These are phyloP conservation scores for Lojkania enalia DNA, from an alignment of 2,329 filamentous ascomycete species.

Conservation along the genomic window DNA sequence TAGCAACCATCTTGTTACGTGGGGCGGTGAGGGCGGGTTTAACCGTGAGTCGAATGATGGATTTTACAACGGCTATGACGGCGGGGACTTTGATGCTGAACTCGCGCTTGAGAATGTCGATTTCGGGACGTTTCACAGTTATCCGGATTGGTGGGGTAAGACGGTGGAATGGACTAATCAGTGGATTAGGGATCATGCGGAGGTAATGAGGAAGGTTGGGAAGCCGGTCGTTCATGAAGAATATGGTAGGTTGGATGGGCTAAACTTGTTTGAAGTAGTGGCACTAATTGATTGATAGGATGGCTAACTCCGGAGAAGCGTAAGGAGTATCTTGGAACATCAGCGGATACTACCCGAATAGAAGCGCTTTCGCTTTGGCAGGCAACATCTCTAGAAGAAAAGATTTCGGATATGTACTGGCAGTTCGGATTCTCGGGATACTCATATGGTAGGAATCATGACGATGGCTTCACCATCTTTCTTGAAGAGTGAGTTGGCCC, in stretches of 20 bases:
- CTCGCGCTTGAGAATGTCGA: constrained; percentile 54
- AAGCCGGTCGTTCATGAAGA: constrained; percentile 62
- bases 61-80: constrained; percentile 50
- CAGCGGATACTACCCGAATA: constrained; percentile 49
- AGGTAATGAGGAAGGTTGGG: constrained; percentile 45
- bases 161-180: constrained; percentile 56
- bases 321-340: constrained; percentile 50
- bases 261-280: too few species aligned
- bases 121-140: constrained; percentile 60
- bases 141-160: constrained; percentile 61
- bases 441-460: constrained; percentile 58
- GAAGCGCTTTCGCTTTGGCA: constrained; percentile 57
- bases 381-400: constrained; percentile 51
- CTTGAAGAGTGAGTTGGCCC: constrained; percentile 43
- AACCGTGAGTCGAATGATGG: constrained; percentile 34
- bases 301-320: constrained; percentile 57
- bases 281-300: too few species aligned
- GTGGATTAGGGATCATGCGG: constrained; percentile 60
- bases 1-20: constrained; percentile 57
- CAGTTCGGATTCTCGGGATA: constrained; percentile 57
- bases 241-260: constrained; percentile 50
- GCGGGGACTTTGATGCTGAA: constrained; percentile 59
- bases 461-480: constrained; percentile 62
- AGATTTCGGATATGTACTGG: constrained; percentile 60
- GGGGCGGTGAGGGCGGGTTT: constrained; percentile 54